These are phyloP conservation scores for Ilyonectria destructans DNA, from an alignment of 2,329 filamentous ascomycete species.

Conservation along the genomic window DNA sequence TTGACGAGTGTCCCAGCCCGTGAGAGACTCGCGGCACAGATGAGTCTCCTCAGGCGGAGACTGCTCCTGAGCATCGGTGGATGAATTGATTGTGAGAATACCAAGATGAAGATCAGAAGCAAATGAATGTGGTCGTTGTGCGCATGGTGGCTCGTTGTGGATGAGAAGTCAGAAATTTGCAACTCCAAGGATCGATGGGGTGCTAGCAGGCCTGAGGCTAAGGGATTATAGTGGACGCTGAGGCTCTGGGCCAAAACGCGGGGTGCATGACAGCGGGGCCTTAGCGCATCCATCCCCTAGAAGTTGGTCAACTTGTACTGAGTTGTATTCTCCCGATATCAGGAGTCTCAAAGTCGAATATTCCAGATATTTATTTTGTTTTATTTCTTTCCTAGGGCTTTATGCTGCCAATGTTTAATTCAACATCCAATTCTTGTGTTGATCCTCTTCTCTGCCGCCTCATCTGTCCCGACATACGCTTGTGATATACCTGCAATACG, in stretches of 20 bases:
- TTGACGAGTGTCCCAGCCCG: constrained; percentile 12
- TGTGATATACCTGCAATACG: neutral
- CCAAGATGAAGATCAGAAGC: neutral
- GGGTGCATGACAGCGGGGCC: constrained; percentile 30
- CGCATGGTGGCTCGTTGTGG: neutral
- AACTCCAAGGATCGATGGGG: neutral
- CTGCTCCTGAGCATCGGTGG: constrained; percentile 47
- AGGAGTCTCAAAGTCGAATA: neutral
- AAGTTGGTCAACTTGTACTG: neutral
- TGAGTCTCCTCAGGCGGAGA: constrained; percentile 41
- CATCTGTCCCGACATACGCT: constrained; percentile 4
- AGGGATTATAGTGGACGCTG: constrained; percentile 18
- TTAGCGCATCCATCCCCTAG: neutral
- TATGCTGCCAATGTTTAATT: constrained; percentile 44
- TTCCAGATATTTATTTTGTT: neutral
- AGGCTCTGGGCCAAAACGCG: constrained; percentile 22
- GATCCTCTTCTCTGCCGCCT: constrained; percentile 14
- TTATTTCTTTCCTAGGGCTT: neutral
- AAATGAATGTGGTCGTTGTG: constrained; percentile 16
- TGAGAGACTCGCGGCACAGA: constrained; percentile 29
- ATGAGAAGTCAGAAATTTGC: constrained; percentile 11
- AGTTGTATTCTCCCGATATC: neutral
- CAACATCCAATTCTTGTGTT: constrained; percentile 33
- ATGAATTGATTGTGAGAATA: neutral
- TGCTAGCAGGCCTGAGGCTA: constrained; percentile 22